These are phyloP conservation scores for Alnus rubra DNA, from an alignment of 306 rosid species.

Conservation along the genomic window DNA sequence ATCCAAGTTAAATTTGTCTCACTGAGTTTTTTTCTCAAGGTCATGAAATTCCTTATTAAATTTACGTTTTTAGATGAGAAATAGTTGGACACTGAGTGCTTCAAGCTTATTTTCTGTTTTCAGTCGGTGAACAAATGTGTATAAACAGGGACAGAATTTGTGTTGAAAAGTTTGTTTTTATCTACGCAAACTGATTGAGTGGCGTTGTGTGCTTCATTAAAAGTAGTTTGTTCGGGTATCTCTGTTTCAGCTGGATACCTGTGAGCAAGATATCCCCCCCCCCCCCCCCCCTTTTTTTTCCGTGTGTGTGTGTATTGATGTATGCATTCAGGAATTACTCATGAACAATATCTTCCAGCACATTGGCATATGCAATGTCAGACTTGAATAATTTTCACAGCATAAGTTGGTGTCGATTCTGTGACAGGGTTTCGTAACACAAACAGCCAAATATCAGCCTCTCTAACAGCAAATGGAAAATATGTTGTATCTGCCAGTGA, in stretches of 20 bases:
- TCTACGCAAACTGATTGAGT: not conserved
- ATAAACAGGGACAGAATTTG: not conserved
- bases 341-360: not conserved
- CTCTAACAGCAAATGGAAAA: slow-evolving; percentile 77
- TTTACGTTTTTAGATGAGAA: not conserved
- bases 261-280: not conserved
- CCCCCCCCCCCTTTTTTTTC: no score
- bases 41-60: not conserved
- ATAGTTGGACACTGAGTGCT: not conserved
- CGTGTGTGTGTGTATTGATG: not conserved
- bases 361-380: slow-evolving; percentile 22
- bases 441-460: slow-evolving; percentile 83
- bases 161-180: not conserved
- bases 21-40: not conserved
- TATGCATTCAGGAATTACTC: not conserved
- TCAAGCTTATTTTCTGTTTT: not conserved
- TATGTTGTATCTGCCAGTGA: slow-evolving; percentile 89
- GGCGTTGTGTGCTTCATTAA: not conserved
- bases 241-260: not conserved
- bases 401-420: slow-evolving; percentile 31
- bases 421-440: slow-evolving; percentile 85
- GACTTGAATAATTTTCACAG: slow-evolving; percentile 16
- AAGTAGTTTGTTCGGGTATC: not conserved
- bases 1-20: not conserved
- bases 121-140: not conserved